Evolutionary conservation across 169 alveolate genomes (phyloP).

Genomic region (Eimeria praecox): DNA sequence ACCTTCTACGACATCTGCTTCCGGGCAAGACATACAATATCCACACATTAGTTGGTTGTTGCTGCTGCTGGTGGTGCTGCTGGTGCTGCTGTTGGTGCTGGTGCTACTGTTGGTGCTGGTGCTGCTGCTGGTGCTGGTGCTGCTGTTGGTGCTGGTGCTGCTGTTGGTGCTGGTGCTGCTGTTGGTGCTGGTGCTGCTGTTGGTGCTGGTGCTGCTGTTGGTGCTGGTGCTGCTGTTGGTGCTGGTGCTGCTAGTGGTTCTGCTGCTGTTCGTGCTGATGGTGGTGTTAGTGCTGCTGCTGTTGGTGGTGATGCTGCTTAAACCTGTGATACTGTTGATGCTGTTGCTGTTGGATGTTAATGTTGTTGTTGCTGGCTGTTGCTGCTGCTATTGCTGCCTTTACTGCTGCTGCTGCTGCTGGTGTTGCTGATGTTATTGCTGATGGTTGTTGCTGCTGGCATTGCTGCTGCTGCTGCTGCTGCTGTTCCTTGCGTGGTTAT

Average conservation of each 20-base stretch:
- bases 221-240: not conserved
- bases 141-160: not conserved
- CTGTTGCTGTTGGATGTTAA: not conserved
- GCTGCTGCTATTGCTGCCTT: conserved; percentile 7
- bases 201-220: not conserved
- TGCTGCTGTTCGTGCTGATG: not conserved
- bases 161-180: not conserved
- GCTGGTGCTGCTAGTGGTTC: conserved; percentile 13
- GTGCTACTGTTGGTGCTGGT: not conserved
- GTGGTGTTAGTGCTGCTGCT: not conserved
- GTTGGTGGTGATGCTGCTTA: not conserved
- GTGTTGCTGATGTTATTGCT: not conserved
- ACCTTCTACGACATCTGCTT: conserved; percentile 27
- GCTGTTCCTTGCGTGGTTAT: not conserved
- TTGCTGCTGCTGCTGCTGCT: not conserved
- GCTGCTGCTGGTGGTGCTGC: not conserved
- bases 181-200: not conserved
- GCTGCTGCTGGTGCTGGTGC: not conserved
- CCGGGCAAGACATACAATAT: not conserved
- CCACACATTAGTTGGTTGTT: not conserved
- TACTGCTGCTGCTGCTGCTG: not conserved
- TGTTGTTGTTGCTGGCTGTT: not conserved
- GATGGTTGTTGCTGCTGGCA: not conserved
- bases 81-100: not conserved
- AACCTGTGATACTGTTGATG: no score